phyloP scores from a whole-genome alignment of 2,329 filamentous ascomycete species.

The Corinectria fuckeliana region DNA sequence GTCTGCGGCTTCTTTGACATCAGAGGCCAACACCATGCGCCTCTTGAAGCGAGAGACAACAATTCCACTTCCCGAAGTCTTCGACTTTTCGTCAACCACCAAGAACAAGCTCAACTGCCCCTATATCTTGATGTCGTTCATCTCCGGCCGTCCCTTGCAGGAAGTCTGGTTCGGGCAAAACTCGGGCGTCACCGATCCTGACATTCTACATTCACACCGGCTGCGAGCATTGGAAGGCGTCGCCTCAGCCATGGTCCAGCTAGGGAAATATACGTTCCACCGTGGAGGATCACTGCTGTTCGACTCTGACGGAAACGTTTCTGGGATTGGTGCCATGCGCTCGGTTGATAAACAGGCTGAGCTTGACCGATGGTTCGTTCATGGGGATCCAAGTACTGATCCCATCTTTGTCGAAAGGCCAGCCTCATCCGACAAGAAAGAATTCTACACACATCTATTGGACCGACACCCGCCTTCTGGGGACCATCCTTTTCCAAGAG shows the following conservation, averaged over 20 bases:
- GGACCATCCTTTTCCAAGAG: neutral
- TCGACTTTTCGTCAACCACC: neutral
- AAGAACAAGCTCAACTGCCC: neutral
- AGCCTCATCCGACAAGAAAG: neutral
- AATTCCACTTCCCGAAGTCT: slow-evolving; percentile 8
- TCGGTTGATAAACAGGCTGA: neutral
- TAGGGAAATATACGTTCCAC: neutral
- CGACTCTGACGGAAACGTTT: neutral
- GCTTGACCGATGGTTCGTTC: neutral
- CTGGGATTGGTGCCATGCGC: neutral
- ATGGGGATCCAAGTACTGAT: neutral
- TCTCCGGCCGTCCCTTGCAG: neutral
- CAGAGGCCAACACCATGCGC: slow-evolving; percentile 11
- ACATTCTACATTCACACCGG: neutral
- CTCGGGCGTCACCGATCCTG: neutral
- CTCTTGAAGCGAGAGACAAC: slow-evolving; percentile 7
- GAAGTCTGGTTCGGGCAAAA: slow-evolving; percentile 8
- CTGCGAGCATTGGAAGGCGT: neutral
- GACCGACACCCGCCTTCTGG: neutral
- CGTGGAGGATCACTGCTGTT: neutral
- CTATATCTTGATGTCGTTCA: slow-evolving; percentile 2
- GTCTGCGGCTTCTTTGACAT: neutral
- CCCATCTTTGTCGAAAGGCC: neutral
- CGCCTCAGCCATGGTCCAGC: slow-evolving; percentile 7
- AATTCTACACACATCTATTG: neutral